Evolutionary conservation across 1,284 basidiomycete species (phyloP), one percentile per base, ranked within the genome.

Genomic region (Rhodotorula sp.): DNA sequence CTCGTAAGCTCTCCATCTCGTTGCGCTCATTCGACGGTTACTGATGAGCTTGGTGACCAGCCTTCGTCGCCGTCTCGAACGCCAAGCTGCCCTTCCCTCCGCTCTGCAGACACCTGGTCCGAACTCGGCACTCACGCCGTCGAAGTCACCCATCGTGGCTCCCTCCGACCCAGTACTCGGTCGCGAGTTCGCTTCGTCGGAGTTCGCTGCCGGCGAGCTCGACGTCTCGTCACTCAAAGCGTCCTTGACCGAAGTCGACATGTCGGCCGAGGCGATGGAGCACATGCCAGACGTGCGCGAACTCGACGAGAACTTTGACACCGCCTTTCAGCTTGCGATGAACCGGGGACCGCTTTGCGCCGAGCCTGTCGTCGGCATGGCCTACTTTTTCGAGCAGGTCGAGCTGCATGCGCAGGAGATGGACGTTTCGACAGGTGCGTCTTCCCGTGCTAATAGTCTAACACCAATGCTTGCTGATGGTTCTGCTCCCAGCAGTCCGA

Each of bases 261-360:
- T 50, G 13, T 48, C 52, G 18, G 51, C 47, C 8, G 59, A 53
- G 48, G 61, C 50, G 16, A 56, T 59, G 57, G 37, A 58, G 10
- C 57, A 44, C 2, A 50, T 74, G n/a, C 73, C 73, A 7, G 65
- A 70, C 37, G 69, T 83, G 50, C 78, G 82, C 40, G 89, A 91
- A 74, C 90, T 95, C 74, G 89, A 93, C 76, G 86, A 87, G 68
- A 85, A 89, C 70, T 84, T 99, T 56, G 94, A 98, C 79, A 89
- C 89, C 4, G 96, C 94, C 2, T 99, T 99, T 82, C 94, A 97
- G 81, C 85, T 98, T 55, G 94, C 94, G 5, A 91, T 89, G 0
- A 89, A 91, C 78, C 91, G 94, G 80, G 96, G 96, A 0, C 96
- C 96, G 11, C 80, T 99, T 31, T 99, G 96, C 75, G 90, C 89